Percentiles rank a stretch among this genome's conserved stretches.
phyloP scores from a whole-genome alignment of 352 stramenopile genomes.

The Globisporangium paroecandrum region DNA sequence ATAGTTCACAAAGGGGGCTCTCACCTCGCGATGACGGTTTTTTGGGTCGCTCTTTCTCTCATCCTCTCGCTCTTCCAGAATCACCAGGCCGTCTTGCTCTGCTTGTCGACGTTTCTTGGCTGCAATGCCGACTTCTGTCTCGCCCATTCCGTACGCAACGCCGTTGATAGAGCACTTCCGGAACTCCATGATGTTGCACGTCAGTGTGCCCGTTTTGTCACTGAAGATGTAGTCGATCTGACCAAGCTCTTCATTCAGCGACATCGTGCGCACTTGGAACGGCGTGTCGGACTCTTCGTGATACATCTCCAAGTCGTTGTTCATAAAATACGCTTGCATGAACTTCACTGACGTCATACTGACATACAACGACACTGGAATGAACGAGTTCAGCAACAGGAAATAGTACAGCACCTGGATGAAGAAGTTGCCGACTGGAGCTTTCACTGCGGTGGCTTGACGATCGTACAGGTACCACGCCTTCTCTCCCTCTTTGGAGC shows the following conservation, averaged over 20 bases:
- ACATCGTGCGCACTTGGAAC: constrained; percentile 90
- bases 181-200: constrained; percentile 97
- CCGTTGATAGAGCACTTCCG: constrained; percentile 95
- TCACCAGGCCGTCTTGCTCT: constrained; percentile 22
- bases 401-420: constrained; percentile 94
- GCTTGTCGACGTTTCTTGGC: constrained; percentile 60
- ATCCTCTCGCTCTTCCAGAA: constrained; percentile 15
- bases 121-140: constrained; percentile 81
- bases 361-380: constrained; percentile 94
- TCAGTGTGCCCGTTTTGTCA: constrained; percentile 95
- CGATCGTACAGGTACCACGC: constrained; percentile 78
- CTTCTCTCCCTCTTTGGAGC: constrained; percentile 20
- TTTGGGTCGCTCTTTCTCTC: constrained; percentile 24
- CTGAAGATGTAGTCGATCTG: constrained; percentile 93
- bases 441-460: constrained; percentile 40
- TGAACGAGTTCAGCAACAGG: constrained; percentile 92
- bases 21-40: constrained; percentile 50
- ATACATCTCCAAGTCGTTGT: constrained; percentile 91
- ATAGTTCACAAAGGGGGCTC: constrained; percentile 85
- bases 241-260: constrained; percentile 91
- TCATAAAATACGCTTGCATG: constrained; percentile 91
- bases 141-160: constrained; percentile 88
- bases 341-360: constrained; percentile 93
- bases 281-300: constrained; percentile 93
- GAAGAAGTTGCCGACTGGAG: constrained; percentile 73